Evolutionary conservation across 352 stramenopile species (phyloP), one percentile per base, ranked within the genome.

Genomic region (Pythium coloratum): DNA sequence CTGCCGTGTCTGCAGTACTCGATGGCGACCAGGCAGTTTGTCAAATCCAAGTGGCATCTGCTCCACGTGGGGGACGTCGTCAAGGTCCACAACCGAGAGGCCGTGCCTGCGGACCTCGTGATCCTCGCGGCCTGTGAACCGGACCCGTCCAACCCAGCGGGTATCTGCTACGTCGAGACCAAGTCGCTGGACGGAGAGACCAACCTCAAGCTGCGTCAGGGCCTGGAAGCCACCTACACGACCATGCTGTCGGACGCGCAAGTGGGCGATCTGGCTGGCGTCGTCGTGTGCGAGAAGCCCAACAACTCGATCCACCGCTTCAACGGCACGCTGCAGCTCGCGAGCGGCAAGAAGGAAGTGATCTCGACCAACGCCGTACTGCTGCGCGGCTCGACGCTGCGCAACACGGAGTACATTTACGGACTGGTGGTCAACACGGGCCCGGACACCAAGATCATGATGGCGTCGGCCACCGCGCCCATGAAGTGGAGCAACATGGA

Each of bases 121-220:
- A 94, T 98, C 69, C 70, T 98, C 6, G 85, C 75, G 7, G 84
- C 81, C 7, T 88, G 76, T 55, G 91, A 98, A 56, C 84, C 88
- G 0, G 84, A 96, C 18, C 74, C 80, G 2, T 62, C 69, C 1
- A 81, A 86, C 49, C 88, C 91, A 0, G 76, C 76, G 0, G 91
- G 92, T 1, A 93, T 96, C 46, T 96, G 88, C 66, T 97, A 97
- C 61, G 90, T 97, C 30, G 89, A 97, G 76, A 98, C 92, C 49
- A 95, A 96, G 54, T 97, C 89, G 12, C 76, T 98, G n/a, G 92
- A 98, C 63, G 92, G 92, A 34, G 92, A 98, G 69, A 98, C 92
- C 6, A 98, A 98, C 60, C 71, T 98, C 6, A 98, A 98, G 76
- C 80, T 97, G 0, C 76, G 92, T 26, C 81, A 96, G 56, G 88